Evolutionary conservation across 2,329 filamentous ascomycete species (phyloP).

Genomic region (Penicillium verrucosum): DNA sequence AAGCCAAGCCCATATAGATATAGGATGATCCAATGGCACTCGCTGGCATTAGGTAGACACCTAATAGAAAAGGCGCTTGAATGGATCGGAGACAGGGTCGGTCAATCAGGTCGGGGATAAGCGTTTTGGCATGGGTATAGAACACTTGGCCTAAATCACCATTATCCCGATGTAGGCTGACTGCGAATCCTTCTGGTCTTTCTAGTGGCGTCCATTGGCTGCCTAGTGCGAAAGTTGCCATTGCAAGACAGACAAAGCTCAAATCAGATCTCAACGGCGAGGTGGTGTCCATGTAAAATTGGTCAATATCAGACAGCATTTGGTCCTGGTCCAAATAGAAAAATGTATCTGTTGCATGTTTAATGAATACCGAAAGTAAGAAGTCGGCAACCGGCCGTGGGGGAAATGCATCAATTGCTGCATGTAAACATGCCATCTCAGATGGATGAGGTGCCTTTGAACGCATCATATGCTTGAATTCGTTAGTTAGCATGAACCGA

Average conservation of each 20-base stretch:
- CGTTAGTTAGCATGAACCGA: neutral
- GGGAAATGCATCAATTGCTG: slow-evolving; percentile 13
- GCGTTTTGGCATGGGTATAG: slow-evolving; percentile 26
- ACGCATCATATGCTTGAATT: slow-evolving; percentile 4
- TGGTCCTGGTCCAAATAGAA: slow-evolving; percentile 21
- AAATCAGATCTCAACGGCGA: slow-evolving; percentile 13
- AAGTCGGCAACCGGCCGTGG: slow-evolving; percentile 17
- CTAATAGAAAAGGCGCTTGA: slow-evolving; percentile 34
- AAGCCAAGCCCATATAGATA: slow-evolving; percentile 45
- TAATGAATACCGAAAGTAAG: slow-evolving; percentile 17
- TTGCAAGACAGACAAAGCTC: slow-evolving; percentile 16
- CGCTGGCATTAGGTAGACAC: slow-evolving; percentile 37
- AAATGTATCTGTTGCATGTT: slow-evolving; percentile 19
- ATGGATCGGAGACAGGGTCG: slow-evolving; percentile 31
- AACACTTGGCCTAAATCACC: slow-evolving; percentile 33
- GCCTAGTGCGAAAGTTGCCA: slow-evolving; percentile 27
- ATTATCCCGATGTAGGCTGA: slow-evolving; percentile 1
- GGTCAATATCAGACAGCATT: slow-evolving; percentile 14
- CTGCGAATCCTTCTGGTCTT: slow-evolving; percentile 16
- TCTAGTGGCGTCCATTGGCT: slow-evolving; percentile 37
- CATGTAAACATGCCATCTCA: slow-evolving; percentile 4
- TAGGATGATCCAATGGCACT: slow-evolving; percentile 36
- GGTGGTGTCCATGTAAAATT: slow-evolving; percentile 9
- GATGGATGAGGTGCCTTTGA: slow-evolving; percentile 7
- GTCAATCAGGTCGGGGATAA: slow-evolving; percentile 38